Base-by-base conservation (phyloP, 2,329 filamentous ascomycete species). In the Ilyonectria destructans region DNA sequence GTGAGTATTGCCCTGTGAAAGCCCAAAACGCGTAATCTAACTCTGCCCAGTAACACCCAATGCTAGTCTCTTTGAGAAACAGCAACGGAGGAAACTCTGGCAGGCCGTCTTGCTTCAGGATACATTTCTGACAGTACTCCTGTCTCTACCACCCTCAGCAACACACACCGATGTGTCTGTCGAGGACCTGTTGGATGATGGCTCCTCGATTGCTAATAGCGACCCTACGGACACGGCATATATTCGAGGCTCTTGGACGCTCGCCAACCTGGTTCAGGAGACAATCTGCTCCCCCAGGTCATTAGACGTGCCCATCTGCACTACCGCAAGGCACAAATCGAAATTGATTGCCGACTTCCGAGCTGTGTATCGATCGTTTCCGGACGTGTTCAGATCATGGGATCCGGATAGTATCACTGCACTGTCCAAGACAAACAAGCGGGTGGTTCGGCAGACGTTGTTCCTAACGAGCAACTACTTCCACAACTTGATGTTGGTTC, bases 401-500 rank as follows among this genome's bases (percentile, higher is more conserved):
- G 89, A 93, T 74, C 83, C 87, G 5, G 86, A 87, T 3, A 87
- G 87, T 23, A 86, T 94, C 45, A 83, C 86, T 8, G 82, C 85
- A 17, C 83, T 92, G 57, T 87, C 89, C 1, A 82, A 82, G 51
- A 86, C 81, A 2, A 90, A 92, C 75, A 90, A 91, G 68, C 87
- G 93, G 7, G 86, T 90, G 1, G 89, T 93, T 17, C 85, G 92
- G 1, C 93, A 96, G 80, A 94, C 92, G 19, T 82, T 96, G 6
- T 95, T 94, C 76, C 83, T 95, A 33, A 92, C 91, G n/a, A 93
- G 90, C 79, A 95, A 95, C 77, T 95, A 94, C 81, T 93, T 91
- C 80, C 93, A 96, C 78, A 94, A 93, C 78, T 85, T 95, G 26
- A 95, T 95, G 92, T 83, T 95, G 10, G 88, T 95, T 21, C 91